Evolutionary conservation across 495 filamentous ascomycete genomes (phyloP), one percentile per base, ranked within the genome.

Genomic region (Penicillium manginii): DNA sequence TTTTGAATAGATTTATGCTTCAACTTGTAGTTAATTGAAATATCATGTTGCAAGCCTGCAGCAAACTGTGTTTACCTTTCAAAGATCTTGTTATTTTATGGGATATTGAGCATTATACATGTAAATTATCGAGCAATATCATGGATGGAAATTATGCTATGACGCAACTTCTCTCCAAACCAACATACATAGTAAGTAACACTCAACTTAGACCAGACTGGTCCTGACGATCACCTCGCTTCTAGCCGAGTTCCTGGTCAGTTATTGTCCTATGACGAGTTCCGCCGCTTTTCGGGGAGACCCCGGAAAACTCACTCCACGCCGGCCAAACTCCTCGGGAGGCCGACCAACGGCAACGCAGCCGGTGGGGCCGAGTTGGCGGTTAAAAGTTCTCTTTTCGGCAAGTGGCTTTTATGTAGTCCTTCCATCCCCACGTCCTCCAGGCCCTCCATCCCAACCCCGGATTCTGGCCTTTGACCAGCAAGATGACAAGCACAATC

Each of bases 351-450:
- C 54, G 10, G 39, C 17, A 56, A 45, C 17, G 15, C 26, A 14
- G 35, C 43, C 35, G 43, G 52, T 54, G 48, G 37, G 46, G 12
- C 33, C 52, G 46, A 47, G 23, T 31, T 42, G 19, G 66, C 69
- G 66, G 55, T 66, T 72, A 62, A 54, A 62, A 31, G 17, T 53
- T 21, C 69, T 62, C 10, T 12, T 53, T 65, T 26, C 4, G 57
- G 69, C 50, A 71, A 58, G 45, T 47, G 45, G 11, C 19, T 61
- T 32, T 63, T 59, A 18, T 12, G 26, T 29, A 29, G 43, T 57
- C 40, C 42, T 21, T 45, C 58, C 51, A 45, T 59, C 22, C n/a
- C 48, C 45, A 29, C 46, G 19, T 60, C 33, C 11, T 47, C 32
- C 57, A 33, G 39, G 6, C 42, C 11, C 40, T 7, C 21, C 29